Evolutionary conservation across 352 stramenopile species (phyloP), one percentile per base, ranked within the genome.

Genomic region (Elongisporangium anandrum): DNA sequence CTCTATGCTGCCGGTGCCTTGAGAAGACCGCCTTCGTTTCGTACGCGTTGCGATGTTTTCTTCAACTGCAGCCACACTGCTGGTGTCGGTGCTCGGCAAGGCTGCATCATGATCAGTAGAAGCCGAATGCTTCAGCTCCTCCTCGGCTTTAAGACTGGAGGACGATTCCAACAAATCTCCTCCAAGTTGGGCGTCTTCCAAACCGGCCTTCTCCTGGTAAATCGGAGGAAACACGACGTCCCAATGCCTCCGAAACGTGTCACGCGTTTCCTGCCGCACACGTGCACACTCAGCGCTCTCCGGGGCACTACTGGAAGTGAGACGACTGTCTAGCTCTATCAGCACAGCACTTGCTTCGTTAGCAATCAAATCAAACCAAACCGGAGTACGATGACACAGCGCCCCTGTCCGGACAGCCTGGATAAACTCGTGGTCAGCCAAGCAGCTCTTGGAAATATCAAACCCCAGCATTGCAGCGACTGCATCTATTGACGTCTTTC

Each of bases 401-500:
- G 34, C 34, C 16, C 34, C 34, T 45, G 34, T 17, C 10, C 34
- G 34, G 10, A 45, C 34, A 45, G 9, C 13, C 34, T 45, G 34
- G 13, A 45, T 4, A 38, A 81, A 78, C 20, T 59, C 22, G 4
- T 70, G 57, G 24, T 72, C 73, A 52, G 83, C 64, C 47, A 85
- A 68, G 29, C 57, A 76, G 53, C 73, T 85, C 54, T 61, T 59
- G 23, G 62, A 63, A 29, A 81, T 57, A 51, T 85, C 73, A 12
- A 83, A 41, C 17, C 73, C 73, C 10, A 85, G 22, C 24, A 70
- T 57, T 13, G 34, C 22, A 51, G 60, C 6, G 73, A 62, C 52
- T 54, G 19, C n/a, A 49, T 57, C 9, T 34, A 39, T 47, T 38
- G 10, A 2, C 9, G 41, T 26, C 17, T 16, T 48, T 51, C 47